phyloP scores from a whole-genome alignment of 2,329 filamentous ascomycete species.

The Colletotrichum zoysiae region DNA sequence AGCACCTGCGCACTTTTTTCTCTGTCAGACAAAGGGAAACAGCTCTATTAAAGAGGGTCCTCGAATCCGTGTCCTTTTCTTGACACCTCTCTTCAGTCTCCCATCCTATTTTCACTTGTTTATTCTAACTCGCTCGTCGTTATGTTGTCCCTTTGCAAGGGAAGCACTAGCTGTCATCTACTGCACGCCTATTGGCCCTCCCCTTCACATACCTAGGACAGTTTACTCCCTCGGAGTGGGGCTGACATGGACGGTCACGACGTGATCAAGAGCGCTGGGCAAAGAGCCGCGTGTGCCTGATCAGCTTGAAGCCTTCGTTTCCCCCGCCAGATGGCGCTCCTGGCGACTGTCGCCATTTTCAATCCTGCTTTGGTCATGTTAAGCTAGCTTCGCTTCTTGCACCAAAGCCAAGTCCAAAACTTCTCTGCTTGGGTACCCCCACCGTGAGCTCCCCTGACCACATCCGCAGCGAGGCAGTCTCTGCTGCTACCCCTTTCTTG shows the following conservation, averaged over 20 bases:
- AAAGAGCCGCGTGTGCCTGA: background rate
- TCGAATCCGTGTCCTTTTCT: background rate
- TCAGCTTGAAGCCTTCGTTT: constrained; percentile 25
- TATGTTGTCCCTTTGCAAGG: background rate
- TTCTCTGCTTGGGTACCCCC: constrained; percentile 28
- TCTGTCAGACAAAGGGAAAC: too few relatives aligned
- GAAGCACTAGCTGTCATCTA: background rate
- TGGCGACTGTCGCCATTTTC: constrained; percentile 11
- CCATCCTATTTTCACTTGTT: too few relatives aligned
- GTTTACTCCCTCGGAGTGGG: background rate
- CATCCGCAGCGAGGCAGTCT: background rate
- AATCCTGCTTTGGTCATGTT: constrained; percentile 10
- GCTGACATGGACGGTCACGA: background rate
- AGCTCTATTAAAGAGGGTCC: background rate
- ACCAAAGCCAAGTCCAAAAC: background rate
- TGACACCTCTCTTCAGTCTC: background rate
- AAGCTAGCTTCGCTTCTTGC: constrained; percentile 1
- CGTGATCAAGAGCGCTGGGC: background rate
- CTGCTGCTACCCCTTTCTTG: constrained; percentile 60
- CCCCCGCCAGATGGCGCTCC: constrained; percentile 34
- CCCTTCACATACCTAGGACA: background rate
- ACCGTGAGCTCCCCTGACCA: constrained; percentile 13
- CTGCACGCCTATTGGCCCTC: constrained; percentile 3
- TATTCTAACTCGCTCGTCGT: background rate
- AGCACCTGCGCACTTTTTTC: background rate